Percentiles rank a stretch among this genome's conserved stretches.
Evolutionary conservation across 2,329 filamentous ascomycete genomes (phyloP).

Genomic region (Torrubiella hemipterigena): DNA sequence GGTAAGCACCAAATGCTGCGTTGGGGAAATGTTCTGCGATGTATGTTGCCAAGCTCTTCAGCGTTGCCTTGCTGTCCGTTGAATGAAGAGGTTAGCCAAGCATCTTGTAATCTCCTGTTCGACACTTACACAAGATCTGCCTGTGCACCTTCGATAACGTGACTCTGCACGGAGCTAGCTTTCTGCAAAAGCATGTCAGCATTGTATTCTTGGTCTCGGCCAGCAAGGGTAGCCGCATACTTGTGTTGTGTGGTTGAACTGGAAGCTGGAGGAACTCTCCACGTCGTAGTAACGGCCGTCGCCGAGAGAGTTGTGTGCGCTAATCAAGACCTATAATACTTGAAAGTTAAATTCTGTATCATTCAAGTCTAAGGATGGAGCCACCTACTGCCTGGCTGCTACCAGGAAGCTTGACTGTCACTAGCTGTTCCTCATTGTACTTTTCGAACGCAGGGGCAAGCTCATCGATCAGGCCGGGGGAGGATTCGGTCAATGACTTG

Average conservation of each 20-base stretch:
- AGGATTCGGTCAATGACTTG: conserved; percentile 67
- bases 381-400: conserved; percentile 48
- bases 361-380: conserved; percentile 7
- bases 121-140: conserved; percentile 63
- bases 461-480: conserved; percentile 54
- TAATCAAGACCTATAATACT: conserved; percentile 59
- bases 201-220: conserved; percentile 5
- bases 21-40: conserved; percentile 81
- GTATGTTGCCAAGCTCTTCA: conserved; percentile 66
- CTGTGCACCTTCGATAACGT: conserved; percentile 65
- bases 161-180: conserved; percentile 70
- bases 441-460: conserved; percentile 77
- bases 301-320: conserved; percentile 72
- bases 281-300: conserved; percentile 81
- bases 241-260: conserved; percentile 74
- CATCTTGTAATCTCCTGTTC: conserved; percentile 8
- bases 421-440: conserved; percentile 94
- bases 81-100: too few species aligned
- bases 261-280: conserved; percentile 77
- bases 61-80: conserved; percentile 64
- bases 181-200: too few species aligned
- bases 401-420: conserved; percentile 79
- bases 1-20: conserved; percentile 71
- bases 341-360: neutral
- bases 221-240: conserved; percentile 25